A percentile compares a stretch with the other conserved stretches of the same genome.
These are phyloP conservation scores for Silene latifolia DNA, from an alignment of 148 eudicot species.

Conservation along the genomic window DNA sequence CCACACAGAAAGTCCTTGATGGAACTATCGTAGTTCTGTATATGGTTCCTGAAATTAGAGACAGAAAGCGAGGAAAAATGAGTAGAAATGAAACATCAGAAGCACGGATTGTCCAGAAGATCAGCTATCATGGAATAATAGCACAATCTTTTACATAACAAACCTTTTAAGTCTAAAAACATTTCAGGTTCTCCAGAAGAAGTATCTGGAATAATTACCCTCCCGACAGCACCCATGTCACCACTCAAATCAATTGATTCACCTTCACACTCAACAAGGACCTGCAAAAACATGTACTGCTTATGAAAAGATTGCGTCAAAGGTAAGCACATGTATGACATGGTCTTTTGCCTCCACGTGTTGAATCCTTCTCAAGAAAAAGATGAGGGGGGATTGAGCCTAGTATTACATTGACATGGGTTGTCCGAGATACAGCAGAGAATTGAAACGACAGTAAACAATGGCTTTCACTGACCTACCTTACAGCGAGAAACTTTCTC, in stretches of 20 bases:
- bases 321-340: background rate
- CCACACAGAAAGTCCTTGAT: slow-evolving; percentile 88
- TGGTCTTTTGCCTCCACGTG: slow-evolving; percentile 1
- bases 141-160: slow-evolving; percentile 3
- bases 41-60: slow-evolving; percentile 74
- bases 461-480: slow-evolving; percentile 34
- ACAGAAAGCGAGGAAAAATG: background rate
- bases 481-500: slow-evolving; percentile 80
- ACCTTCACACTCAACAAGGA: slow-evolving; percentile 97
- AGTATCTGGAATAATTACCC: slow-evolving; percentile 68
- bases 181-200: slow-evolving; percentile 55
- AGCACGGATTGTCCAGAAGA: background rate
- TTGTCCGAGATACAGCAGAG: background rate
- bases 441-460: slow-evolving; percentile 1
- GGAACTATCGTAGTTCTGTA: slow-evolving; percentile 85
- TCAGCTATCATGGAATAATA: background rate
- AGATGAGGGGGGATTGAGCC: background rate
- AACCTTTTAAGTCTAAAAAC: slow-evolving; percentile 89
- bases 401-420: background rate
- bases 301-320: background rate
- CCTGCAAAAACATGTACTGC: slow-evolving; percentile 40
- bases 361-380: background rate
- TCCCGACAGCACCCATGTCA: slow-evolving; percentile 94
- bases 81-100: background rate
- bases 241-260: slow-evolving; percentile 97